These are phyloP conservation scores for Hordeum marinum DNA, from an alignment of 176 grass and related monocot genomes.

Conservation along the genomic window DNA sequence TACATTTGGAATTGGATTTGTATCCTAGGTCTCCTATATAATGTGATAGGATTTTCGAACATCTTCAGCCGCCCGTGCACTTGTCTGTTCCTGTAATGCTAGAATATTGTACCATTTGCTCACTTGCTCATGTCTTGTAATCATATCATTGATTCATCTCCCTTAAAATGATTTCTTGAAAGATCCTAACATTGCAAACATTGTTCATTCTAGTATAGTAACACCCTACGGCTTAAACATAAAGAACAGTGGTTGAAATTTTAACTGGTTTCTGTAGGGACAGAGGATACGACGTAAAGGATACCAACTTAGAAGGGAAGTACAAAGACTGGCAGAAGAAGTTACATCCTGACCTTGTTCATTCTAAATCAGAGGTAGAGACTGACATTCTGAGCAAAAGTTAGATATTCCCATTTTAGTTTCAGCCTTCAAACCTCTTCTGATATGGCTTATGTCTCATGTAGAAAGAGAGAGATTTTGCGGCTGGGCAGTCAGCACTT, in stretches of 20 bases:
- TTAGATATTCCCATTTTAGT: background rate
- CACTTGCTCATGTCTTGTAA: background rate
- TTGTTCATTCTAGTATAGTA: background rate
- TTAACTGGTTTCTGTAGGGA: constrained; percentile 44
- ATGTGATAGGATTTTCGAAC: background rate
- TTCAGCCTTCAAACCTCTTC: background rate
- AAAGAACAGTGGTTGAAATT: background rate
- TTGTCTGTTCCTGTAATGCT: background rate
- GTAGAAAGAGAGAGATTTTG: constrained; percentile 82
- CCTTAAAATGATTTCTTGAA: background rate
- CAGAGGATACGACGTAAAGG: constrained; percentile 44
- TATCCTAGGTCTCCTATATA: background rate
- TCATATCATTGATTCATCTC: background rate
- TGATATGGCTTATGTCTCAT: constrained; percentile 12
- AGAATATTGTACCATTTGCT: background rate
- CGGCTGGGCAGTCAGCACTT: constrained; percentile 71
- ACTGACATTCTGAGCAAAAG: background rate
- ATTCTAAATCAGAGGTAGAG: constrained; percentile 88
- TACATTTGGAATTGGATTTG: background rate
- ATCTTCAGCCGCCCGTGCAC: background rate
- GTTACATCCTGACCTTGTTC: constrained; percentile 89
- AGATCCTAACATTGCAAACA: background rate
- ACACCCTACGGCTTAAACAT: background rate
- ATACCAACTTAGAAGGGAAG: constrained; percentile 61
- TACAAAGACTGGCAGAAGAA: constrained; percentile 99